Evolutionary conservation across 1,284 basidiomycete species (phyloP).

Genomic region (Phellopilus nigrolimitatus): DNA sequence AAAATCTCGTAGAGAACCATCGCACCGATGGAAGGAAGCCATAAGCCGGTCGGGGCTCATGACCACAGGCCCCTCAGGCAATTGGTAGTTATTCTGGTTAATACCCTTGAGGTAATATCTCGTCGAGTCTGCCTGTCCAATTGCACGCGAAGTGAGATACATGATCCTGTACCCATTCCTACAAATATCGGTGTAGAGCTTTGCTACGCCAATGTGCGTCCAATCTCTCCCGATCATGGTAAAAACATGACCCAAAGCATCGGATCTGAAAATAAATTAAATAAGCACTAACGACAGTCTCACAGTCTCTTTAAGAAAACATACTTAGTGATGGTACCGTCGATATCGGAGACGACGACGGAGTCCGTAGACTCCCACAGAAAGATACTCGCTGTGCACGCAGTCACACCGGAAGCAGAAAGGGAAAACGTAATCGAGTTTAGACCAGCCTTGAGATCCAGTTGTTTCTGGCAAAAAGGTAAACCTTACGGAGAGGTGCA

Average conservation of each 20-base stretch:
- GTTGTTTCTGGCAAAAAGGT: constrained; percentile 57
- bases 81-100: constrained; percentile 91
- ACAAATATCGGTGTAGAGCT: constrained; percentile 94
- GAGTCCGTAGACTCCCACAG: constrained; percentile 90
- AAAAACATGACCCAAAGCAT: constrained; percentile 95
- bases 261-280: constrained; percentile 57
- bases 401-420: constrained; percentile 82
- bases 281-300: constrained; percentile 9
- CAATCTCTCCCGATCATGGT: constrained; percentile 99
- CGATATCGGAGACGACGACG: constrained; percentile 96
- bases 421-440: constrained; percentile 95
- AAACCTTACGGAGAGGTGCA: not conserved
- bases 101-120: constrained; percentile 94
- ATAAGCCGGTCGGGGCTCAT: constrained; percentile 98
- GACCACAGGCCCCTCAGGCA: constrained; percentile 97
- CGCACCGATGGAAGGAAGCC: constrained; percentile 88
- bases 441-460: constrained; percentile 83
- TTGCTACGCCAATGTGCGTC: constrained; percentile 98
- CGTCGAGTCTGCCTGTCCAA: constrained; percentile 97
- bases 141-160: constrained; percentile 96
- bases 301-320: constrained; percentile 24
- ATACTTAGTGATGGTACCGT: constrained; percentile 98
- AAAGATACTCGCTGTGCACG: constrained; percentile 91
- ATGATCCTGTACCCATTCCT: constrained; percentile 98
- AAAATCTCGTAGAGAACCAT: not conserved